These are phyloP conservation scores for Claviceps paspali DNA, from an alignment of 2,329 filamentous ascomycete genomes.

Conservation along the genomic window DNA sequence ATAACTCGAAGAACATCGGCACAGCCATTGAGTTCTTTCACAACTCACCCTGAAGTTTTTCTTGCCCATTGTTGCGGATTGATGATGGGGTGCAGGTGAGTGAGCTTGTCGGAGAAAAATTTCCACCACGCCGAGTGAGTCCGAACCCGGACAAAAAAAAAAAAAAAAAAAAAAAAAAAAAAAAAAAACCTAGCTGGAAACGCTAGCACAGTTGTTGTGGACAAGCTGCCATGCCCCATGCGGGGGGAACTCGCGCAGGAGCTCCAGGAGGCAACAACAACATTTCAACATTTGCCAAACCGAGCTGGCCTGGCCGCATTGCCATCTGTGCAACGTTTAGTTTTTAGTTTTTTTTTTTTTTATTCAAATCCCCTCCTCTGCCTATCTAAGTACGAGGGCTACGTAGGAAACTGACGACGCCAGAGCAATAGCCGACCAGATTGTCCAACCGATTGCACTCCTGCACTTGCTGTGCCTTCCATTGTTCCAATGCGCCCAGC, in stretches of 20 bases:
- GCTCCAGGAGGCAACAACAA: too few relatives aligned
- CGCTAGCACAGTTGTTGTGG: neutral
- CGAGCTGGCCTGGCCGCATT: too few relatives aligned
- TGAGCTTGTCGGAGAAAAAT: neutral
- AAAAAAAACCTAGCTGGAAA: neutral
- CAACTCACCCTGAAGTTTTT: conserved; percentile 20
- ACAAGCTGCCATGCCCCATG: too few relatives aligned
- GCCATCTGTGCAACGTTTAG: too few relatives aligned
- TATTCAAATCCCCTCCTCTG: too few relatives aligned
- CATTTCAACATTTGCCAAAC: too few relatives aligned
- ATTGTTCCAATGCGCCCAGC: conserved; percentile 45
- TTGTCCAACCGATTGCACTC: conserved; percentile 58
- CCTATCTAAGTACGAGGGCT: conserved; percentile 26
- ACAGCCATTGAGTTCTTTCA: neutral
- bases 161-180: neutral
- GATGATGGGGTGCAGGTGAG: neutral
- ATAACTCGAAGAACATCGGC: neutral
- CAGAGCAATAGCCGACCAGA: conserved; percentile 74
- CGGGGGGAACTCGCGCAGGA: too few relatives aligned
- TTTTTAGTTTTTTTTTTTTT: too few relatives aligned
- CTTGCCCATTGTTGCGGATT: conserved; percentile 20
- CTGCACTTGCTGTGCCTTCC: conserved; percentile 56
- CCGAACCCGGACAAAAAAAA: too few relatives aligned
- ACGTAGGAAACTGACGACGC: conserved; percentile 70
- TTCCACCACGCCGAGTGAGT: neutral